Base-by-base conservation (phyloP, 805 yeast genomes). In the Metschnikowia continentalis region DNA sequence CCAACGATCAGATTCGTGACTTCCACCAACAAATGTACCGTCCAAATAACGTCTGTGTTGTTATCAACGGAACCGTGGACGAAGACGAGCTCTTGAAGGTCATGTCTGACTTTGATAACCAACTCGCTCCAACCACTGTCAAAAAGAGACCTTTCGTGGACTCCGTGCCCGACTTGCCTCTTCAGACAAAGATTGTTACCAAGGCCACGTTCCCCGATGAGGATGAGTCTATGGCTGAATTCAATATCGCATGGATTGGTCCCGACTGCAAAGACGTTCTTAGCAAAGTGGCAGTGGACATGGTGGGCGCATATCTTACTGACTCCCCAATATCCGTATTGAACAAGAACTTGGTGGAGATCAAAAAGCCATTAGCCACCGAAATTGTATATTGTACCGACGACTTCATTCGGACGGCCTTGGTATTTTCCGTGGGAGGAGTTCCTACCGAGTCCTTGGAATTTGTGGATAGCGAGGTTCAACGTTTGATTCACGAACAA, bases 1-100 rank as follows among this genome's bases (percentile, higher is more conserved):
- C 87, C 1, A 85, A 83, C 57, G 86, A 84, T 1, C 83, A 84
- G 42, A 92, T 94, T 57, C 78, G 85, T 57, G 69, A 82, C 20
- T 94, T 89, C 62, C 98, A 94, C 66, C 69, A 75, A 30, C 66
- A 72, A 14, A 70, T 80, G 61, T 94, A 94, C 68, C 77, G 91
- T 43, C 88, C 97, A 0, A 90, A 87, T 54, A 94, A 94, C 61
- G 71, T 90, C 54, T 84, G 92, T 62, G 79, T 94, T 14, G 83
- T 94, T 44, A 76, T 94, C 10, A 80, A 88, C n/a, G 99, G 99
- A 37, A 76, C 88, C 3, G 81, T 90, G n/a, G 84, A 89, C 54
- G 90, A 88, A 55, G 70, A 66, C 0, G 96, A 90, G 58, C 72
- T 94, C 33, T 58, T 92, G 23, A 64, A 72, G 0, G 69, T 81